Evolutionary conservation across 768 basidiomycete genomes (phyloP).

Genomic region (Serendipita sp.): DNA sequence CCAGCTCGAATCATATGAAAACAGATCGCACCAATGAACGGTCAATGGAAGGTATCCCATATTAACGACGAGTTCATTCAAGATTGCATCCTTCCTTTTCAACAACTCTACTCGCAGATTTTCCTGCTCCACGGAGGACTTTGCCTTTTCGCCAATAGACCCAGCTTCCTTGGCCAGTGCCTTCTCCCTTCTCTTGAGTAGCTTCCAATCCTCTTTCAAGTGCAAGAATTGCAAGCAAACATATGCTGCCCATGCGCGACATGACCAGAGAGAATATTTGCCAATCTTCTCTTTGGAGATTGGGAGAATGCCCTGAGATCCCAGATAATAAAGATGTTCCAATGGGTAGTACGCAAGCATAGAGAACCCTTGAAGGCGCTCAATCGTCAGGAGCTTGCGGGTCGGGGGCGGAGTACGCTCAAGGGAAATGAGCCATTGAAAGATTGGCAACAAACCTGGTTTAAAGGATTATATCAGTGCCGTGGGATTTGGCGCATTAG

Average conservation of each 20-base stretch:
- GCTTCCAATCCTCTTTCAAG: slow-evolving; percentile 46
- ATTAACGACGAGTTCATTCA: slow-evolving; percentile 58
- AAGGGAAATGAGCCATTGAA: slow-evolving; percentile 64
- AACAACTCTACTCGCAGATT: background rate
- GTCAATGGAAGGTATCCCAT: slow-evolving; percentile 66
- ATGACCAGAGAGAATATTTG: slow-evolving; percentile 38
- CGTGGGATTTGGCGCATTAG: background rate
- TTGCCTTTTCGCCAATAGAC: slow-evolving; percentile 14
- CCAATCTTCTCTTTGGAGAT: slow-evolving; percentile 34
- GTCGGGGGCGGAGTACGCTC: slow-evolving; percentile 61
- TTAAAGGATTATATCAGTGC: background rate
- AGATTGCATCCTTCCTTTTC: slow-evolving; percentile 47
- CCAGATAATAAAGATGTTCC: slow-evolving; percentile 60
- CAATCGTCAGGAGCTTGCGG: slow-evolving; percentile 51
- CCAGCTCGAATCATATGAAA: background rate
- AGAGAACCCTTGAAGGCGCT: slow-evolving; percentile 56
- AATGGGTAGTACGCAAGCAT: slow-evolving; percentile 72
- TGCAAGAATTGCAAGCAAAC: slow-evolving; percentile 62
- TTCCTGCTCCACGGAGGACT: background rate
- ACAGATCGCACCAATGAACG: slow-evolving; percentile 49
- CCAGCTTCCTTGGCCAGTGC: slow-evolving; percentile 25
- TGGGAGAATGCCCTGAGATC: slow-evolving; percentile 44
- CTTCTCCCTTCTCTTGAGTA: slow-evolving; percentile 39
- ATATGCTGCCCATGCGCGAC: slow-evolving; percentile 69
- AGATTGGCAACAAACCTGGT: slow-evolving; percentile 33